Percentiles rank a stretch among this genome's conserved stretches.
Evolutionary conservation across 2,329 filamentous ascomycete genomes (phyloP).

Genomic region (Myriosclerotinia duriaeana): DNA sequence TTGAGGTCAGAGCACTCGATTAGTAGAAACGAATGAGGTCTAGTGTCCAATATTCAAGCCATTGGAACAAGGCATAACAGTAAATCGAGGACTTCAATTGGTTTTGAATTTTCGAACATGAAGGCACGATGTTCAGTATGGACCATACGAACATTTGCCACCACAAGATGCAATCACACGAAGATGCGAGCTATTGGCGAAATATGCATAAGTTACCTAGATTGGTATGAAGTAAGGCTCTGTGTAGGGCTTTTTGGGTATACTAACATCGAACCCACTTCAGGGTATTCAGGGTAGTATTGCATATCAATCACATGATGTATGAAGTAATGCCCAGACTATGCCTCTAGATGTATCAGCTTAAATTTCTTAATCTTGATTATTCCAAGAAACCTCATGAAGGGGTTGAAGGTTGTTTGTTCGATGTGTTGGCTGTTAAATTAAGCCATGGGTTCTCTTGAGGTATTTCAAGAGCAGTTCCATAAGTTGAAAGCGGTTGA

Average conservation of each 20-base stretch:
- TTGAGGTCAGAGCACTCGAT: background rate
- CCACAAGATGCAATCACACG: background rate
- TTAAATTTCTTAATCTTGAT: background rate
- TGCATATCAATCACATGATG: constrained; percentile 12
- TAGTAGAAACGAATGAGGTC: background rate
- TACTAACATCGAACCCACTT: background rate
- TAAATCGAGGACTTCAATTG: background rate
- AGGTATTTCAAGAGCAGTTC: constrained; percentile 25
- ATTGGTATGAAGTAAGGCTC: background rate
- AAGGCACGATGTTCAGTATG: background rate
- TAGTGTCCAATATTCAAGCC: background rate
- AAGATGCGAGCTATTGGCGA: background rate
- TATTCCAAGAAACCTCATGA: background rate
- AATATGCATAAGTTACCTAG: background rate
- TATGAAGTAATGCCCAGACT: background rate
- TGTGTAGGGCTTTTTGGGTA: constrained; percentile 3
- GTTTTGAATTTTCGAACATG: background rate
- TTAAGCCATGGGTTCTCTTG: constrained; percentile 24
- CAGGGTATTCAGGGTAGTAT: constrained; percentile 10
- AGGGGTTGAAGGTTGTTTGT: background rate
- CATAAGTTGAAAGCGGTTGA: constrained; percentile 23
- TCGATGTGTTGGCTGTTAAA: constrained; percentile 4
- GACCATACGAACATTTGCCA: background rate
- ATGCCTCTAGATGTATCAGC: background rate
- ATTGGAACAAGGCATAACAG: background rate